Evolutionary conservation across 495 filamentous ascomycete genomes (phyloP), one percentile per base, ranked within the genome.

Genomic region (Neurospora tetraspora): DNA sequence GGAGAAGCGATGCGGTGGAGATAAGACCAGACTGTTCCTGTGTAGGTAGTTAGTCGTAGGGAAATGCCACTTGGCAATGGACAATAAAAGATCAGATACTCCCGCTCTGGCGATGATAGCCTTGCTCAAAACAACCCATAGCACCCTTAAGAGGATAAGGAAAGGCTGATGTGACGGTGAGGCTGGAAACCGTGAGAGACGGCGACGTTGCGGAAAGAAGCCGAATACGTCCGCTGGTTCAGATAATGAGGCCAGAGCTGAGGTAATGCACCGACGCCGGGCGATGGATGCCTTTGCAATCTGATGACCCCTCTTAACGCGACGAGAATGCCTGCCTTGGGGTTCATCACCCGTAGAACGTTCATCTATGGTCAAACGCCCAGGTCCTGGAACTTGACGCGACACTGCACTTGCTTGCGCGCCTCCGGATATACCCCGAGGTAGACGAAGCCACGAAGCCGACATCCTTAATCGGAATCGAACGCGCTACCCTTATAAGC

Each of bases 321-420:
- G 53, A 61, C 6, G 27, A 61, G 27, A 61, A 34, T 27, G 53
- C 27, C 27, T 65, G 53, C 27, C 5, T 36, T 18, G 53, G 27
- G 53, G 14, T 65, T 61, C 53, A 65, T 65, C 53, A 36, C 7
- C 53, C 53, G 53, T 34, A 65, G 53, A 65, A 65, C 31, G 53
- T 36, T 65, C 53, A 18, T 36, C 53, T 65, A 65, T 34, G 53
- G 53, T 65, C 27, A 65, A 65, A 65, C 53, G 53, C 53, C 7
- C 53, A 65, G 23, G 31, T 36, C 5, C 53, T 7, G 53, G 53
- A 65, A 27, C 23, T 42, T 18, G 69, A 27, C 39, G 20, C 69
- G 36, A 31, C 61, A 59, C 39, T 74, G 75, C 75, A 76, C 75
- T 76, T 76, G 74, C 72, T 71, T 72, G 47, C 61, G 45, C 61